Evolutionary conservation across 2,329 filamentous ascomycete genomes (phyloP).

Genomic region (Fusarium udum): DNA sequence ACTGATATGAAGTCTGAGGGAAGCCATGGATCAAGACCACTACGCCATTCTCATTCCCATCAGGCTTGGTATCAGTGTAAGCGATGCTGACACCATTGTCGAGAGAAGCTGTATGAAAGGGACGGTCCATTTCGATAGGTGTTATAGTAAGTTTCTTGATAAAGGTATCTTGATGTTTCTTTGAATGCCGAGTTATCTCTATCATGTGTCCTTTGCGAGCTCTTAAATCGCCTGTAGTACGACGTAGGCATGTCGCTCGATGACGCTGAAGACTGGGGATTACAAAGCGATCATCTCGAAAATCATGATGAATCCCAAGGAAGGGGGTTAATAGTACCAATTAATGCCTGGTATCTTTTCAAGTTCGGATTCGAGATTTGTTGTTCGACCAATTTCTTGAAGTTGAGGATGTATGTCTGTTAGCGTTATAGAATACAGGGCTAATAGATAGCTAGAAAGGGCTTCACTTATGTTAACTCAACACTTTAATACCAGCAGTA

Average conservation of each 20-base stretch:
- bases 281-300: not conserved
- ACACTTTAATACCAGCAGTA: not conserved
- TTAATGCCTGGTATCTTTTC: not conserved
- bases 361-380: not conserved
- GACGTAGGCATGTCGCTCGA: constrained; percentile 15
- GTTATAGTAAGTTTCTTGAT: not conserved
- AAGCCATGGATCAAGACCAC: constrained; percentile 19
- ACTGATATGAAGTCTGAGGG: constrained; percentile 21
- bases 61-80: constrained; percentile 11
- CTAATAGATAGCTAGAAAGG: accelerated
- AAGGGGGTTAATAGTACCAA: not conserved
- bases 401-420: accelerated
- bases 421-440: too few species aligned
- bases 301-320: not conserved
- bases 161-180: not conserved
- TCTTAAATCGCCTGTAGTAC: not conserved
- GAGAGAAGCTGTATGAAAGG: constrained; percentile 4
- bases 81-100: constrained; percentile 3
- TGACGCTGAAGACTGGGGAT: constrained; percentile 20
- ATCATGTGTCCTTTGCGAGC: not conserved
- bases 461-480: accelerated
- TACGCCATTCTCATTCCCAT: not conserved
- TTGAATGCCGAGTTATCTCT: not conserved
- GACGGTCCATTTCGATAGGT: not conserved
- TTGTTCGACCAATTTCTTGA: not conserved